A percentile compares a stretch with the other conserved stretches of the same genome.
phyloP scores from a whole-genome alignment of 352 stramenopile species.

The Thalassiosira livingstoniorum region DNA sequence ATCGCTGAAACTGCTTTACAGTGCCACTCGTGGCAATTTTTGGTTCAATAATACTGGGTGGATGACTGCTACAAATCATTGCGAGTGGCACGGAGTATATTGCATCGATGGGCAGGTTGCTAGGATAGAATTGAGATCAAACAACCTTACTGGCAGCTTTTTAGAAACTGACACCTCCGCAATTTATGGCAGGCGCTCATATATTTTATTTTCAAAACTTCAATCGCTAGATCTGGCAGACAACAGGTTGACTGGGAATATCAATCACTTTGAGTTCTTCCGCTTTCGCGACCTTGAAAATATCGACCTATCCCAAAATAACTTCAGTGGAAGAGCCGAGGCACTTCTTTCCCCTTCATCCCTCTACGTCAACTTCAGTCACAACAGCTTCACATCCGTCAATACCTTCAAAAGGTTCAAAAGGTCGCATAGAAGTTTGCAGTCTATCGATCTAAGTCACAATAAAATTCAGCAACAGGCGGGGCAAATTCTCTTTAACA shows the following conservation, averaged over 20 bases:
- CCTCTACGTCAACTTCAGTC: conserved; percentile 38
- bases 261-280: not conserved
- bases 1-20: conserved; percentile 20
- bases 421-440: conserved; percentile 15
- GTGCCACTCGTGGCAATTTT: conserved; percentile 13
- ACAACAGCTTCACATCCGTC: conserved; percentile 41
- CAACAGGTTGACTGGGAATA: not conserved
- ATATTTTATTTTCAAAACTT: too few species aligned
- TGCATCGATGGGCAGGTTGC: conserved; percentile 30
- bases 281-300: conserved; percentile 1
- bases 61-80: conserved; percentile 30
- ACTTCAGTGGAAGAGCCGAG: conserved; percentile 33
- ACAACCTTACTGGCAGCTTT: conserved; percentile 47
- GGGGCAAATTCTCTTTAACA: conserved; percentile 7
- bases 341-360: conserved; percentile 23
- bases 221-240: not conserved
- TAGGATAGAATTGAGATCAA: conserved; percentile 28
- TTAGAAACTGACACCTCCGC: not conserved
- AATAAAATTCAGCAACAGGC: conserved; percentile 30
- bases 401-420: conserved; percentile 6
- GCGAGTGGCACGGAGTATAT: conserved; percentile 38
- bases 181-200: too few species aligned
- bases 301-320: conserved; percentile 48
- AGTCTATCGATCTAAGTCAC: conserved; percentile 29
- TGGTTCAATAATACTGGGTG: conserved; percentile 47